A percentile compares a stretch with the other conserved stretches of the same genome.
Evolutionary conservation across 176 grass and related monocot genomes (phyloP).

Genomic region (Puccinellia tenuiflora): DNA sequence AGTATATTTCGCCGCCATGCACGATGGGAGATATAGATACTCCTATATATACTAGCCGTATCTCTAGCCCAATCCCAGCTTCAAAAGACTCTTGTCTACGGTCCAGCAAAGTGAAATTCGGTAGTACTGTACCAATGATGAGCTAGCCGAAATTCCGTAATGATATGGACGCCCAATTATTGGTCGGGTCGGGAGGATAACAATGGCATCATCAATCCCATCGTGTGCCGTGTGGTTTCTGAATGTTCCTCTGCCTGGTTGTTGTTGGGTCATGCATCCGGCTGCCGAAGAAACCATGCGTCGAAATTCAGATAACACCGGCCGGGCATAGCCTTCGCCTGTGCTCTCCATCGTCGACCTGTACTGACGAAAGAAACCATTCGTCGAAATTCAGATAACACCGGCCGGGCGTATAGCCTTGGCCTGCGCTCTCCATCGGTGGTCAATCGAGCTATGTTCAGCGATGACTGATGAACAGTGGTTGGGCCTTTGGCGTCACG

Average conservation of each 20-base stretch:
- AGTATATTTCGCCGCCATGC: no score
- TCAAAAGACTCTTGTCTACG: not conserved
- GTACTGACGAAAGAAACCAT: no score
- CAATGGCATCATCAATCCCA: not conserved
- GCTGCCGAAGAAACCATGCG: not conserved
- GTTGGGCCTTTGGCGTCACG: no score
- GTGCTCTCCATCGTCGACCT: no score
- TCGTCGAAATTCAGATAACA: no score
- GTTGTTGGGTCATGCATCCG: not conserved
- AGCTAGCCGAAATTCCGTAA: not conserved
- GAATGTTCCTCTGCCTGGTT: not conserved
- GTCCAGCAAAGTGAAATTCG: not conserved
- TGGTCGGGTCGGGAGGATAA: not conserved
- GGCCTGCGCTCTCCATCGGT: no score
- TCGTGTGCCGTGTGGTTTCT: not conserved
- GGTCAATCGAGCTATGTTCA: no score
- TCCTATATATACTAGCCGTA: not conserved
- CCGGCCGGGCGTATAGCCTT: no score
- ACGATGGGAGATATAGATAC: not conserved
- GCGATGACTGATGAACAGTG: no score
- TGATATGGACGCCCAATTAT: not conserved
- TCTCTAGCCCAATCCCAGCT: not conserved
- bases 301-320: not conserved
- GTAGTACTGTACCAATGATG: conserved; percentile 5
- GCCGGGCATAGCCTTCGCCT: no score